Evolutionary conservation across 1,139 yeast species (phyloP).

Genomic region (Scheffersomyces quercinus): DNA sequence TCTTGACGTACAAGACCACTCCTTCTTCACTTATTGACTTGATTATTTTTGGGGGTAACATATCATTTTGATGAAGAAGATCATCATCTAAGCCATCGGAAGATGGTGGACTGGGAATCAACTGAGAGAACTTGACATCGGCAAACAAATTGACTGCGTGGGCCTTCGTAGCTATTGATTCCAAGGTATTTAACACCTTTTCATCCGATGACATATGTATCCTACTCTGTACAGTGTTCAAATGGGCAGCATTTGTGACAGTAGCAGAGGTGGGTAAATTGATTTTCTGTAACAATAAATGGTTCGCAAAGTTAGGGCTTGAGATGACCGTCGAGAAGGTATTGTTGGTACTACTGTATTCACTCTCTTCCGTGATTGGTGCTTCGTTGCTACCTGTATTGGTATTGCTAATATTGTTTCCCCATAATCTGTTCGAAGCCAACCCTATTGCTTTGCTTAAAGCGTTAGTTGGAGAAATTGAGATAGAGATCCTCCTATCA

Average conservation of each 20-base stretch:
- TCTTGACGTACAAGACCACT: conserved; percentile 77
- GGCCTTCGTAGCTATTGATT: conserved; percentile 82
- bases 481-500: conserved; percentile 64
- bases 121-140: conserved; percentile 83
- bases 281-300: conserved; percentile 34
- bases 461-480: conserved; percentile 87
- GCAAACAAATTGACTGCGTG: conserved; percentile 89
- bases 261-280: conserved; percentile 29
- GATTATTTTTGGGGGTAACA: conserved; percentile 60
- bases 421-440: conserved; percentile 87
- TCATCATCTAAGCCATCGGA: conserved; percentile 45
- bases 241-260: conserved; percentile 6
- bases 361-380: conserved; percentile 17
- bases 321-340: conserved; percentile 24
- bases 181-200: conserved; percentile 51
- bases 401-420: conserved; percentile 25
- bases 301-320: conserved; percentile 39
- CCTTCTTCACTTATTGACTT: conserved; percentile 80
- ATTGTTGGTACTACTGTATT: conserved; percentile 7
- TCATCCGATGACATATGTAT: conserved; percentile 31
- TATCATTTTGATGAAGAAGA: conserved; percentile 37
- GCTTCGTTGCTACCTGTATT: conserved; percentile 3
- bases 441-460: conserved; percentile 82
- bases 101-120: conserved; percentile 77
- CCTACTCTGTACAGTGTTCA: background rate